Percentiles rank a stretch among this genome's conserved stretches.
phyloP scores from a whole-genome alignment of 2,329 filamentous ascomycete species.

The Neobulgaria alba region DNA sequence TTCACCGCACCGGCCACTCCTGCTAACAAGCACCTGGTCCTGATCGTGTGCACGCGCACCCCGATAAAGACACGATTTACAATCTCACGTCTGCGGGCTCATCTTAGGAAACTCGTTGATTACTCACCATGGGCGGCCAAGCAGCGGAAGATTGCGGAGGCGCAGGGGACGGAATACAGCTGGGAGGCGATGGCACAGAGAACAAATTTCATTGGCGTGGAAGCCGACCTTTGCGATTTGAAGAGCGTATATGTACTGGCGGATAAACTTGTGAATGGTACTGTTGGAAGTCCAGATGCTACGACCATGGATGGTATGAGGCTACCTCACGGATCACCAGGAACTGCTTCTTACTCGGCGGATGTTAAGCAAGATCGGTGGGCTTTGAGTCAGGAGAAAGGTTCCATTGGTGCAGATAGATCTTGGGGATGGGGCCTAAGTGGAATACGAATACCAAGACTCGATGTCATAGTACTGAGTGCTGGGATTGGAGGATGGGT shows the following conservation, averaged over 20 bases:
- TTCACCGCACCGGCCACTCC: conserved; percentile 59
- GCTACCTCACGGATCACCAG: conserved; percentile 27
- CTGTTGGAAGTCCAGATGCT: conserved; percentile 26
- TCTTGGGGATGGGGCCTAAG: conserved; percentile 30
- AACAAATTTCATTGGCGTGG: conserved; percentile 49
- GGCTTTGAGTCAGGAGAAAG: conserved; percentile 40
- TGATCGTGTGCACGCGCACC: conserved; percentile 79
- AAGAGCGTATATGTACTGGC: conserved; percentile 35
- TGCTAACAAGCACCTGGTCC: conserved; percentile 58
- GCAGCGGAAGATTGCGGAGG: conserved; percentile 38
- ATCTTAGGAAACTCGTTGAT: conserved; percentile 44
- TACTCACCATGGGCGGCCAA: conserved; percentile 42
- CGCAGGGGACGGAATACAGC: conserved; percentile 42
- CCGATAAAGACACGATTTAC: conserved; percentile 66
- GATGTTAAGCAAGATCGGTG: conserved; percentile 23
- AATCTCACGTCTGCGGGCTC: conserved; percentile 50
- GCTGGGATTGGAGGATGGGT: conserved; percentile 83
- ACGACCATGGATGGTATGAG: conserved; percentile 25
- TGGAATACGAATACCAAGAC: conserved; percentile 50
- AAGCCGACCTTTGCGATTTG: conserved; percentile 53
- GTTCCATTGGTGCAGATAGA: conserved; percentile 39
- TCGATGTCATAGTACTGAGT: conserved; percentile 78
- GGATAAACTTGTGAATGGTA: conserved; percentile 26
- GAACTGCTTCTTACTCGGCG: conserved; percentile 22
- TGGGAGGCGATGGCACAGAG: conserved; percentile 38